Percentiles rank a stretch among this genome's conserved stretches.
Conservation (phyloP, 208 protist genomes). For the Leishmania tropica region DNA sequence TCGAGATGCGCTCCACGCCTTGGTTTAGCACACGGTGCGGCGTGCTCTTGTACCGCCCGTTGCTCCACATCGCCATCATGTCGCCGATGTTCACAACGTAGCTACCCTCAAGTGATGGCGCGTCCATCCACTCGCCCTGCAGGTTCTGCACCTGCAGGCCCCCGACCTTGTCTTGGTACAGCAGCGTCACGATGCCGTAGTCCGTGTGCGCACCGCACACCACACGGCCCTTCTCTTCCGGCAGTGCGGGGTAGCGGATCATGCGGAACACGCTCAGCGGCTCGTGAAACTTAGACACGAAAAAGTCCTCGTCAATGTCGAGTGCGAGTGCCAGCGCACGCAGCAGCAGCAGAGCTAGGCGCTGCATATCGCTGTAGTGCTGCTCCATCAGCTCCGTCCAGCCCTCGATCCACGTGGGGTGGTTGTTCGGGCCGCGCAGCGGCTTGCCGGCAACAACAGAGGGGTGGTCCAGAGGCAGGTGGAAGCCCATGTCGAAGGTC, state of each 20-base stretch:
- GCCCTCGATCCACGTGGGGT: conserved; percentile 49
- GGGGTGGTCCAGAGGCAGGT: conserved; percentile 63
- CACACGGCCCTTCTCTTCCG: conserved; percentile 43
- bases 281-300: conserved; percentile 65
- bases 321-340: conserved; percentile 63
- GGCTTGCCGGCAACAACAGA: conserved; percentile 55
- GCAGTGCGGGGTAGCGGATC: conserved; percentile 73
- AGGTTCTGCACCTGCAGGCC: conserved; percentile 69
- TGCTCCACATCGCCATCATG: conserved; percentile 89
- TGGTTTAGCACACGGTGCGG: conserved; percentile 75
- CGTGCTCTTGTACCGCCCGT: conserved; percentile 72
- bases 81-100: conserved; percentile 90
- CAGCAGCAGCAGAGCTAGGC: conserved; percentile 53
- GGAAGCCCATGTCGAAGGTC: conserved; percentile 68
- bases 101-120: conserved; percentile 50
- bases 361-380: conserved; percentile 69
- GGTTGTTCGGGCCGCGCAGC: conserved; percentile 66
- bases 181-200: conserved; percentile 83
- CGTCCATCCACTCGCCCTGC: conserved; percentile 69
- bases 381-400: conserved; percentile 61
- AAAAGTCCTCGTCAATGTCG: conserved; percentile 52
- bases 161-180: conserved; percentile 67
- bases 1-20: conserved; percentile 71
- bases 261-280: conserved; percentile 77
- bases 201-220: conserved; percentile 79